Base-by-base conservation (phyloP, 129 eudicot species). In the Rutidosis leptorrhynchoides region DNA sequence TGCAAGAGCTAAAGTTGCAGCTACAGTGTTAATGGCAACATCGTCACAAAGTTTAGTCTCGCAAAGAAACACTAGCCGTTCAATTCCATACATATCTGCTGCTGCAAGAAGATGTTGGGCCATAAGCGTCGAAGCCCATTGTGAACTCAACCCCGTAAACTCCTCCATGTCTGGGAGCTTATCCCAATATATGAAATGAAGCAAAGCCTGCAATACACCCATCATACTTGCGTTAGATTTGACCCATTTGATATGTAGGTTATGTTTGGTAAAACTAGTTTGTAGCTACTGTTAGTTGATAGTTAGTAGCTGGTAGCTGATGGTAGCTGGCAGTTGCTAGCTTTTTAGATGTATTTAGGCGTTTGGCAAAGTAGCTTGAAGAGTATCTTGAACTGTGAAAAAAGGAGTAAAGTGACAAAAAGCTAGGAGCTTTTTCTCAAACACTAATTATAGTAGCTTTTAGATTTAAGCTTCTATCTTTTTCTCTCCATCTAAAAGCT, bases 31-130 rank as follows among this genome's bases (percentile, higher is more conserved):
- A 58, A 85, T 74, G 58, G 92, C 87, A 45, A 85, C 79, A 67
- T 82, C 87, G 65, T 85, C 92, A 63, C 85, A 82, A 58, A 85
- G 87, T 68, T 67, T 82, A 22, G 87, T 81, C 60, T 85, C 91
- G 67, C 85, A 85, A 6, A 82, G 73, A 57, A 67, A 75, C 40
- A 68, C 73, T 4, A 87, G 85, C 81, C 95, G 52, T 45, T 78
- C 89, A 42, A 87, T 78, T 46, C 88, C 93, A 74, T 83, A 85
- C 42, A 78, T 85, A 73, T 85, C 93, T 0, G 93, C 93, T 12
- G 93, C 92, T 56, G 83, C 92, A 25, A 85, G 87, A 68, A 85
- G 78, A 77, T 86, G 93, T 58, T 86, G 93, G 22, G 85, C 74
- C 83, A 86, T 74, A 24, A 80, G 64, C 19, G 84, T 71, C 15